A percentile compares a stretch with the other conserved stretches of the same genome.
Conservation (phyloP, 2,329 filamentous ascomycete genomes). For the Tympanopsis confertula region DNA sequence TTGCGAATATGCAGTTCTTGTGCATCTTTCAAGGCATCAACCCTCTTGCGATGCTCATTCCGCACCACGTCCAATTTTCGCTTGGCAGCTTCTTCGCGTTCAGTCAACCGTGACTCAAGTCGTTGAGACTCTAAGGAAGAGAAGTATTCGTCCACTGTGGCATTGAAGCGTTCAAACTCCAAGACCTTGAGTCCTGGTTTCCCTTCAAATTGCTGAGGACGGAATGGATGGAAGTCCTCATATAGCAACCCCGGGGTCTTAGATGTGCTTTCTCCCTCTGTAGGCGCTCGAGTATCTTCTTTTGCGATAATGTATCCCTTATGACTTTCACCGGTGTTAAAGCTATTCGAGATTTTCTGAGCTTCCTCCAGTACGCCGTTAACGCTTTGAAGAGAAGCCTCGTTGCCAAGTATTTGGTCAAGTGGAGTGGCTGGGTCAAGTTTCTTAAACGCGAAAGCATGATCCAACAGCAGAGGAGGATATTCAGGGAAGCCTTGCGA, state of each 20-base stretch:
- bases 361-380: constrained; percentile 61
- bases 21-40: constrained; percentile 70
- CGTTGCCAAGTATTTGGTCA: constrained; percentile 57
- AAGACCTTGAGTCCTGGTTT: constrained; percentile 57
- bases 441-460: constrained; percentile 58
- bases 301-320: constrained; percentile 85
- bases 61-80: constrained; percentile 76
- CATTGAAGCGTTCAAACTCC: constrained; percentile 76
- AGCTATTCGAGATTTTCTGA: constrained; percentile 53
- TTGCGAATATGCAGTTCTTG: constrained; percentile 79
- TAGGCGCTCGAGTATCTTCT: constrained; percentile 16
- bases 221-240: constrained; percentile 90
- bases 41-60: constrained; percentile 71
- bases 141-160: constrained; percentile 91
- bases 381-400: constrained; percentile 52
- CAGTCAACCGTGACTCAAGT: constrained; percentile 69
- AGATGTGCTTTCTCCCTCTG: constrained; percentile 16
- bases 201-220: constrained; percentile 66
- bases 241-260: constrained; percentile 48
- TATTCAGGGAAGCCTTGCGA: constrained; percentile 79
- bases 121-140: constrained; percentile 92
- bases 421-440: constrained; percentile 61
- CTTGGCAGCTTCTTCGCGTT: constrained; percentile 71
- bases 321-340: constrained; percentile 52
- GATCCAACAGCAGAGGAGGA: constrained; percentile 77